Conservation (phyloP, 352 stramenopile species). For the Phytophthora brassicae region DNA sequence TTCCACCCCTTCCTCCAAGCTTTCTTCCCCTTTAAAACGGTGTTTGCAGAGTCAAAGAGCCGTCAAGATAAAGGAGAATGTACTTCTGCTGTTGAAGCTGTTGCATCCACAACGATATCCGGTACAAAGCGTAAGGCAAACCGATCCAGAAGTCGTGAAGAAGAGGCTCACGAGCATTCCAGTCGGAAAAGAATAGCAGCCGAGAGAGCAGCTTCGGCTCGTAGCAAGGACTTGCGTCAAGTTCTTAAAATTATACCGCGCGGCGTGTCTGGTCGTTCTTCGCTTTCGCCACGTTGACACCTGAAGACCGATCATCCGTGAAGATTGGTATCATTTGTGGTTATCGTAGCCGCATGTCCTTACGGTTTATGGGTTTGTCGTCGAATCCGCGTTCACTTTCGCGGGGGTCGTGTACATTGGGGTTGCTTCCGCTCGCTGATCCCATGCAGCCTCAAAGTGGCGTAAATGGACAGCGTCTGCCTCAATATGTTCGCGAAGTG, state of each 20-base stretch:
- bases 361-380: slow-evolving; percentile 2
- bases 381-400: slow-evolving; percentile 7
- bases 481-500: slow-evolving; percentile 65
- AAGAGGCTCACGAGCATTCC: slow-evolving; percentile 3
- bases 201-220: slow-evolving; percentile 20
- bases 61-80: slow-evolving; percentile 1
- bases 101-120: slow-evolving; percentile 4
- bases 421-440: slow-evolving; percentile 28
- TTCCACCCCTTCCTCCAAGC: slow-evolving; percentile 72
- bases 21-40: slow-evolving; percentile 64
- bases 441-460: slow-evolving; percentile 59
- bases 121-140: slow-evolving; percentile 22
- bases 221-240: slow-evolving; percentile 33
- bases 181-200: slow-evolving; percentile 20
- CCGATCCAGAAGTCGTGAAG: slow-evolving; percentile 5
- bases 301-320: neutral
- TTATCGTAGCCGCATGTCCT: neutral
- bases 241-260: slow-evolving; percentile 34
- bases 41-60: slow-evolving; percentile 39
- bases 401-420: slow-evolving; percentile 15
- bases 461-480: slow-evolving; percentile 30
- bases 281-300: slow-evolving; percentile 22
- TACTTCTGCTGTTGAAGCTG: neutral
- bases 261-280: slow-evolving; percentile 15
- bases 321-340: slow-evolving; percentile 1